Base-by-base conservation (phyloP, 192 early-diverging fungal genomes). In the Coemansia sp. region DNA sequence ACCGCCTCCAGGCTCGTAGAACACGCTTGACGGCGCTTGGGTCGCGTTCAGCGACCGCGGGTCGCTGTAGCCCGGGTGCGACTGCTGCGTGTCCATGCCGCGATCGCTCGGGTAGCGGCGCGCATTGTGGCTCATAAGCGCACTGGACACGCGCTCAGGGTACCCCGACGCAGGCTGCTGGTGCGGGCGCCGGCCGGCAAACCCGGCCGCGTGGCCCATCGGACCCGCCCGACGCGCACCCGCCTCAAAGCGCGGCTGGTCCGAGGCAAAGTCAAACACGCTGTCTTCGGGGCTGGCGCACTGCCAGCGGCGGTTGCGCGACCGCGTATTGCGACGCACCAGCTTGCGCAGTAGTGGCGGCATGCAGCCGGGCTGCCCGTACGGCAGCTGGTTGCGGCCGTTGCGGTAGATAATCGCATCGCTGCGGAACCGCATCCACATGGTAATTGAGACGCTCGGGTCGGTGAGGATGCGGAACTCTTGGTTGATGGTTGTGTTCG, bases 351-450 rank as follows among this genome's bases (percentile, higher is more conserved):
- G 57, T 39, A 70, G 41, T 20, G 74, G 67, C 15, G 73, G 74
- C 30, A 69, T 23, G 45, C 74, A 70, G 5, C 74, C 55, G 1
- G 58, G 56, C 19, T 60, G 35, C 9, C 44, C 38, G 27, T 48
- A 48, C 15, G 46, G 22, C 19, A 17, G 20, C 27, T 22, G 8
- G 41, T 46, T 17, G 6, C 36, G 43, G 17, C 39, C 32, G 25
- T 23, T 28, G 23, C 55, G 62, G 50, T 55, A 30, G 58, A 67
- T 64, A n/a, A 68, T 67, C 14, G 74, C 67, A 15, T 77, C 68
- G 55, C 68, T 70, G 48, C 67, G 62, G 68, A 77, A 70, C 20
- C 74, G 67, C 74, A 77, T 67, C 67, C 67, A 77, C 67, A 77
- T 77, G 21, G 74, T 77, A 9, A 77, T 63, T 26, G 74, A 77